phyloP scores from a whole-genome alignment of 257 asterid species.

The Catharanthus roseus region DNA sequence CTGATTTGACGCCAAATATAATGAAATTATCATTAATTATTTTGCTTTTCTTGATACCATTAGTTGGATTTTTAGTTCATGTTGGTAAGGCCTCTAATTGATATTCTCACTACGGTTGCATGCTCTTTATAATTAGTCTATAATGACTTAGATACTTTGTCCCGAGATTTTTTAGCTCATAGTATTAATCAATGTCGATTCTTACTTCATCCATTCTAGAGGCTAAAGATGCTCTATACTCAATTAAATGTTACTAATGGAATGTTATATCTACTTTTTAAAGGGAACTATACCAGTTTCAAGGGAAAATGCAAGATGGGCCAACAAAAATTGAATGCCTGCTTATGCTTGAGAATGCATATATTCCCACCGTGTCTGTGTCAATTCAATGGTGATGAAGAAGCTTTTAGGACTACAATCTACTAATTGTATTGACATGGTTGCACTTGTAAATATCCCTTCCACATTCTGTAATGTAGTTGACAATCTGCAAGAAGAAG shows the following conservation, averaged over 20 bases:
- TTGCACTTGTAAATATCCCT: slow-evolving; percentile 74
- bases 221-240: not conserved
- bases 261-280: not conserved
- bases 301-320: slow-evolving; percentile 27
- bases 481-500: slow-evolving; percentile 30
- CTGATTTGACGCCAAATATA: too few species aligned
- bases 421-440: slow-evolving; percentile 58
- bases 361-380: slow-evolving; percentile 51
- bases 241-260: not conserved
- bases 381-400: slow-evolving; percentile 62
- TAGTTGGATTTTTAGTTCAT: too few species aligned
- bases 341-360: slow-evolving; percentile 53
- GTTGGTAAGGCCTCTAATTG: too few species aligned
- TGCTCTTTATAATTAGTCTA: too few species aligned
- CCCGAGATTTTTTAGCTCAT: not conserved
- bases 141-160: too few species aligned
- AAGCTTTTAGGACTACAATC: slow-evolving; percentile 83
- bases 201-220: slow-evolving; percentile 4
- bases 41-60: too few species aligned
- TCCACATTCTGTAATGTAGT: slow-evolving; percentile 45
- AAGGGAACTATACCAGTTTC: slow-evolving; percentile 72
- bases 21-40: too few species aligned
- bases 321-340: slow-evolving; percentile 56
- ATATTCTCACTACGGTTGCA: too few species aligned
- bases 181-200: not conserved